Evolutionary conservation across 2,329 filamentous ascomycete species (phyloP).

Genomic region (Venturia aucupariae): DNA sequence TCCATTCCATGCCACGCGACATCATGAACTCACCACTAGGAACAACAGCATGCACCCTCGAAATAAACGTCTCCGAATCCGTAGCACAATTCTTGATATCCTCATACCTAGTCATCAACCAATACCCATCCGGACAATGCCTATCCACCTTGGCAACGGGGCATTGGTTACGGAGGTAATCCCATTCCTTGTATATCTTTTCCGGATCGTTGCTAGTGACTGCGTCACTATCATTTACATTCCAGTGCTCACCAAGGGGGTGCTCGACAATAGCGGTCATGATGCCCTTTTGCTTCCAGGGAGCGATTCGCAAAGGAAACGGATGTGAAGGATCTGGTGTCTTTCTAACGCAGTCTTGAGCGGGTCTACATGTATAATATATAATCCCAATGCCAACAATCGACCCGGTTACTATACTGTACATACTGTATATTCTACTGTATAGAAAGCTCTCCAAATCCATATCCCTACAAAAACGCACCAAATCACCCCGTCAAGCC

Average conservation of each 20-base stretch:
- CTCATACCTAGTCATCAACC: conserved; percentile 16
- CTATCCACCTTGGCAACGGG: conserved; percentile 15
- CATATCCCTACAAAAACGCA: background rate
- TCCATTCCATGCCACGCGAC: too few species aligned
- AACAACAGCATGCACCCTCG: conserved; percentile 17
- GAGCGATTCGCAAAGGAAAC: too few species aligned
- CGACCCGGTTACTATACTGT: too few species aligned
- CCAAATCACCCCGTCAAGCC: background rate
- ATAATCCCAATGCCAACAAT: too few species aligned
- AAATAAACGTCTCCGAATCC: conserved; percentile 17
- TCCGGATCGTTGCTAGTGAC: conserved; percentile 13
- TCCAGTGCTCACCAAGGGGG: background rate
- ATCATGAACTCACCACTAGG: conserved; percentile 2
- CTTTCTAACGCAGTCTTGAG: too few species aligned
- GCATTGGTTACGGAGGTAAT: conserved; percentile 14
- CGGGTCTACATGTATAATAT: too few species aligned
- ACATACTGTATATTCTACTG: too few species aligned
- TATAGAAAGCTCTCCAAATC: background rate
- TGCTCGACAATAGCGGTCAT: background rate
- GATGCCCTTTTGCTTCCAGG: too few species aligned
- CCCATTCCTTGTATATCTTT: conserved; percentile 15
- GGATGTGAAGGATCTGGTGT: too few species aligned
- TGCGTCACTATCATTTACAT: conserved; percentile 7
- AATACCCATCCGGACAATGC: conserved; percentile 15
- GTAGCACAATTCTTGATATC: conserved; percentile 16